Evolutionary conservation across 768 basidiomycete species (phyloP).

Genomic region (Pleurotus tuoliensis): DNA sequence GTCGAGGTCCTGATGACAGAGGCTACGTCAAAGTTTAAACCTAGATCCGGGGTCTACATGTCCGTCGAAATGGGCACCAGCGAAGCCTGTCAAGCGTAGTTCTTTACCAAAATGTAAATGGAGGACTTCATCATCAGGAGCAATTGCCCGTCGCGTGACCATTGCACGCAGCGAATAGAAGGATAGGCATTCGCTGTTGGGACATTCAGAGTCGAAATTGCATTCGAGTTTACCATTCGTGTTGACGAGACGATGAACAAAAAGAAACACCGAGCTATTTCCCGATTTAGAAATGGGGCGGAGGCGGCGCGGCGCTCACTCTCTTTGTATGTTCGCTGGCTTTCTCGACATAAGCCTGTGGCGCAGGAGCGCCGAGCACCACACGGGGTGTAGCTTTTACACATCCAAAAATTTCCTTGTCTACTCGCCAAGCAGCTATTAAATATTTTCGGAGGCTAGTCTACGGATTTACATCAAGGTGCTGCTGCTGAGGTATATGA

Average conservation of each 20-base stretch:
- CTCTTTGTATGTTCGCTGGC: too few species aligned
- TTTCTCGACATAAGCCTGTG: too few species aligned
- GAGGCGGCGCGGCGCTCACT: too few species aligned
- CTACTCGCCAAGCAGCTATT: not conserved
- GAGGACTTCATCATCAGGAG: slow-evolving; percentile 63
- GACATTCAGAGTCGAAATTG: slow-evolving; percentile 43
- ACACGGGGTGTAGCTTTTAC: not conserved
- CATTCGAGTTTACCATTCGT: not conserved
- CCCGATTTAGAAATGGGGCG: too few species aligned
- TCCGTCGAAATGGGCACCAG: slow-evolving; percentile 5
- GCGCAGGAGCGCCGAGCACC: too few species aligned
- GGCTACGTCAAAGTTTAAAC: slow-evolving; percentile 60
- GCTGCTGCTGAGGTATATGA: not conserved
- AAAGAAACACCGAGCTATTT: too few species aligned
- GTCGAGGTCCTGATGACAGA: slow-evolving; percentile 43
- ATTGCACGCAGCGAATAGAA: slow-evolving; percentile 58
- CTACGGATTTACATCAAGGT: slow-evolving; percentile 6
- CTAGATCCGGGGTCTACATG: slow-evolving; percentile 67
- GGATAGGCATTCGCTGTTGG: slow-evolving; percentile 60
- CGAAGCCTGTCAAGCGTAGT: not conserved
- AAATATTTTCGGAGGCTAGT: not conserved
- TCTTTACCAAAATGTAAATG: slow-evolving; percentile 61
- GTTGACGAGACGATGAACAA: too few species aligned
- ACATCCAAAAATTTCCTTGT: not conserved
- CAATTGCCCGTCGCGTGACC: slow-evolving; percentile 73